phyloP scores from a whole-genome alignment of 139 green algal genomes.

The Pleodorina starrii region DNA sequence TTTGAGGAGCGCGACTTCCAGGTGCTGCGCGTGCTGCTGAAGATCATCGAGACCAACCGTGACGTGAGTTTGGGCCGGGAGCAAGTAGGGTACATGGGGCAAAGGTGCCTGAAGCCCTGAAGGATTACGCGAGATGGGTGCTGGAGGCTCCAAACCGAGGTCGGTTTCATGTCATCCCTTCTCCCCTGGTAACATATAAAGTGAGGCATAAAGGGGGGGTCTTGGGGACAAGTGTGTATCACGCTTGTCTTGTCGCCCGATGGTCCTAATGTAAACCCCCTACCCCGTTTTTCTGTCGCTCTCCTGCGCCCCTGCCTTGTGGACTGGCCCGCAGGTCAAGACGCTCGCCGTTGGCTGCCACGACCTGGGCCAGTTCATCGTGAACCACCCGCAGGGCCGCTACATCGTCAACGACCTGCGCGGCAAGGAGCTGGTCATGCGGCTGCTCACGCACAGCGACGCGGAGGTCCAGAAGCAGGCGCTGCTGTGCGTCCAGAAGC shows the following conservation, averaged over 20 bases:
- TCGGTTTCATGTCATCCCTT: too few species aligned
- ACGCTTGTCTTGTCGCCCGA: too few species aligned
- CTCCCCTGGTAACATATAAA: too few species aligned
- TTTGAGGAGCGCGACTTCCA: constrained; percentile 96
- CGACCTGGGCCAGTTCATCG: constrained; percentile 94
- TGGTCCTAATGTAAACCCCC: too few species aligned
- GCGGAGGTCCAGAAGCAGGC: constrained; percentile 94
- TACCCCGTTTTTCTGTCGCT: too few species aligned
- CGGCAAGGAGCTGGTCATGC: constrained; percentile 96
- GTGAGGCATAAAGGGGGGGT: too few species aligned
- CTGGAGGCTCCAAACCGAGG: too few species aligned
- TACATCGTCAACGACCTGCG: constrained; percentile 87
- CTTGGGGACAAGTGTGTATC: too few species aligned
- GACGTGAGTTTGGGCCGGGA: too few species aligned
- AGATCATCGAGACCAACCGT: constrained; percentile 86
- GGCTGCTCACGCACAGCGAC: constrained; percentile 93
- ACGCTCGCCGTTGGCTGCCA: constrained; percentile 93
- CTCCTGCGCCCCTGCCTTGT: too few species aligned
- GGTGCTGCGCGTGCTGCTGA: constrained; percentile 91
- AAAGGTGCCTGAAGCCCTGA: background rate
- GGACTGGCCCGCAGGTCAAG: constrained; percentile 55
- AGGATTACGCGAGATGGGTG: too few species aligned
- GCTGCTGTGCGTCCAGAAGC: constrained; percentile 94
- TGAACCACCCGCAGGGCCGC: constrained; percentile 77
- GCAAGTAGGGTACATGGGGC: background rate